Evolutionary conservation across 1,139 yeast species (phyloP).

Genomic region (Suhomyces terraborum): DNA sequence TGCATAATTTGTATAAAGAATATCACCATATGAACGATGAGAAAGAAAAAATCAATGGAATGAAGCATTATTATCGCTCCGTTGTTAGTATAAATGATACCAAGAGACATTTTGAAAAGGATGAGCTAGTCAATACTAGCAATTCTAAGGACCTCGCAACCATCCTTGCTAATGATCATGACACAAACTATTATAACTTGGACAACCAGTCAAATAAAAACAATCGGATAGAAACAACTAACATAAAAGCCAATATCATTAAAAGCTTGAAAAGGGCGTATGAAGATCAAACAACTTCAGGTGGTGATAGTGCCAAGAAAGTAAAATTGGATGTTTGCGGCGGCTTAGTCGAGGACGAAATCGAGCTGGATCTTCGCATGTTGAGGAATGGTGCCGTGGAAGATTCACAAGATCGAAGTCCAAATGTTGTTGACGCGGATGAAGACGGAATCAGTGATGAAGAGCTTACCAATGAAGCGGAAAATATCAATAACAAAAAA

Average conservation of each 20-base stretch:
- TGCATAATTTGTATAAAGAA: slow-evolving; percentile 31
- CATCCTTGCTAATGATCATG: slow-evolving; percentile 24
- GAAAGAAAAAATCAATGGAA: slow-evolving; percentile 15
- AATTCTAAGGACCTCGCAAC: slow-evolving; percentile 9
- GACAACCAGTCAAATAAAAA: slow-evolving; percentile 29
- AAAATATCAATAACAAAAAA: slow-evolving; percentile 9
- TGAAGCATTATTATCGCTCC: slow-evolving; percentile 37
- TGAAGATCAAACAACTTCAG: slow-evolving; percentile 8
- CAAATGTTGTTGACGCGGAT: slow-evolving; percentile 10
- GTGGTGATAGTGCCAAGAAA: slow-evolving; percentile 11
- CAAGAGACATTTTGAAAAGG: slow-evolving; percentile 13
- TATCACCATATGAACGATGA: slow-evolving; percentile 25
- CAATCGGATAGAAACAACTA: slow-evolving; percentile 39
- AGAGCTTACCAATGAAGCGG: slow-evolving; percentile 12
- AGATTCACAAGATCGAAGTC: not conserved
- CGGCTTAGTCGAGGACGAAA: slow-evolving; percentile 30
- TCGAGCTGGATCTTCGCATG: slow-evolving; percentile 25
- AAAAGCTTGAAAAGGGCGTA: slow-evolving; percentile 14
- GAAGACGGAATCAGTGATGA: slow-evolving; percentile 12
- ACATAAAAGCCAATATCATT: slow-evolving; percentile 23
- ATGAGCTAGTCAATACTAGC: slow-evolving; percentile 11
- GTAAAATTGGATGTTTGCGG: slow-evolving; percentile 22
- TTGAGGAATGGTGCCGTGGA: slow-evolving; percentile 5
- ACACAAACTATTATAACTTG: slow-evolving; percentile 27
- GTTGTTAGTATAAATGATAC: slow-evolving; percentile 26